Percentiles rank a stretch among this genome's conserved stretches.
These are phyloP conservation scores for Scheffersomyces titani DNA, from an alignment of 1,139 yeast species.

Conservation along the genomic window DNA sequence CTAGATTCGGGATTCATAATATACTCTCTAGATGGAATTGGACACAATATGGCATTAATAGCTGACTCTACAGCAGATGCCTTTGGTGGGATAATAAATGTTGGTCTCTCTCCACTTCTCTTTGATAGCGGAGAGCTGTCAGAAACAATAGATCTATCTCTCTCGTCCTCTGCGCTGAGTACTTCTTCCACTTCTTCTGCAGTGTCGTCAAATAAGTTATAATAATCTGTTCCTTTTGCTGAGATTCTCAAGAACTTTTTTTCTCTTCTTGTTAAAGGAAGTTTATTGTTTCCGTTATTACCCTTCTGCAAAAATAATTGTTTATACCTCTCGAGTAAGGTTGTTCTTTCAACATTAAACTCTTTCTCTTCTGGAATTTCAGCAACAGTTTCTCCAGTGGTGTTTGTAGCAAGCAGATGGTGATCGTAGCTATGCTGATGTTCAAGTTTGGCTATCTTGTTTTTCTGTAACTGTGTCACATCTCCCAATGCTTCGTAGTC, in stretches of 20 bases:
- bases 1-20: slow-evolving; percentile 45
- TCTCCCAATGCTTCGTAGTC: slow-evolving; percentile 34
- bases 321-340: neutral
- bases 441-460: slow-evolving; percentile 3
- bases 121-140: neutral
- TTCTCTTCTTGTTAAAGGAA: slow-evolving; percentile 21
- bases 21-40: slow-evolving; percentile 39
- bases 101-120: neutral
- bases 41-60: slow-evolving; percentile 41
- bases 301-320: neutral
- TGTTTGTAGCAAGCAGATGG: slow-evolving; percentile 1
- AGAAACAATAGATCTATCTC: neutral
- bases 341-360: neutral
- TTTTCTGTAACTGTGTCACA: slow-evolving; percentile 26
- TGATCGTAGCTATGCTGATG: neutral
- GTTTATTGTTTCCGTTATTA: slow-evolving; percentile 6
- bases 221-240: slow-evolving; percentile 21
- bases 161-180: neutral
- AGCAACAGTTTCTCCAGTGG: slow-evolving; percentile 6
- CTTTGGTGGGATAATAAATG: slow-evolving; percentile 40
- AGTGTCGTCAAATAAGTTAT: neutral
- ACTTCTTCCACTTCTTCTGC: neutral
- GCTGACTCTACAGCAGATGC: slow-evolving; percentile 50
- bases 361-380: slow-evolving; percentile 8
- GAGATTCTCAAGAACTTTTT: slow-evolving; percentile 25